Percentiles rank a stretch among this genome's conserved stretches.
Conservation (phyloP, 257 asterid genomes). For the Capsicum chinense region DNA sequence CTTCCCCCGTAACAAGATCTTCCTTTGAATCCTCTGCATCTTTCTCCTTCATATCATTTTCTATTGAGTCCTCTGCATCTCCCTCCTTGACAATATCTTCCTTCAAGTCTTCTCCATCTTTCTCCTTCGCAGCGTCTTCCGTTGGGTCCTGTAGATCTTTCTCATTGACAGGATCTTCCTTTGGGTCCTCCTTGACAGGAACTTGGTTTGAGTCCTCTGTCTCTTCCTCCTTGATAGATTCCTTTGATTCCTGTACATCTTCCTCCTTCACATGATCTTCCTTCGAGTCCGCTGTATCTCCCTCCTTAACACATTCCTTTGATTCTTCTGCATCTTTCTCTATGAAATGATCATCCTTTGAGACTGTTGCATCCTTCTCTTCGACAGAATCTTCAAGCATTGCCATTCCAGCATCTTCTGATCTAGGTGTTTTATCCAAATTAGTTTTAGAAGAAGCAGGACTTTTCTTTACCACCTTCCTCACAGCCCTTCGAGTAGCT, state of each 20-base stretch:
- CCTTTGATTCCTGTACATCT: conserved; percentile 2
- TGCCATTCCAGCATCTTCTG: conserved; percentile 33
- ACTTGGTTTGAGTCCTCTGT: conserved; percentile 10
- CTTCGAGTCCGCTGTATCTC: conserved; percentile 24
- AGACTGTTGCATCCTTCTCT: conserved; percentile 7
- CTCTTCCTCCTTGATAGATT: background rate
- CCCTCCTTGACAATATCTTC: conserved; percentile 20
- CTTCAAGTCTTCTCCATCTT: conserved; percentile 18
- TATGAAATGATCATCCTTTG: conserved; percentile 25
- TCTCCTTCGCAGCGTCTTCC: background rate
- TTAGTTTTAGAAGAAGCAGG: conserved; percentile 40
- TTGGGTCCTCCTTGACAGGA: conserved; percentile 7
- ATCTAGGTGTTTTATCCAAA: conserved; percentile 31
- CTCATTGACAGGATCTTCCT: conserved; percentile 7
- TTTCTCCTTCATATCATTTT: conserved; percentile 1
- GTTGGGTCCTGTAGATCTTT: background rate
- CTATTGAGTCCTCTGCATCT: conserved; percentile 27
- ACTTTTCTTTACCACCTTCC: conserved; percentile 46
- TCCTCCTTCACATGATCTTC: conserved; percentile 20
- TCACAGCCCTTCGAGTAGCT: conserved; percentile 49
- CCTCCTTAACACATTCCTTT: conserved; percentile 18
- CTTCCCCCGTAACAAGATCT: conserved; percentile 17
- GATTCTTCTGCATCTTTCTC: conserved; percentile 21
- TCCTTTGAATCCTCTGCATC: conserved; percentile 28
- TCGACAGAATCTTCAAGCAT: conserved; percentile 9